Evolutionary conservation across 768 basidiomycete genomes (phyloP).

Genomic region (Hebeloma cylindrosporum): DNA sequence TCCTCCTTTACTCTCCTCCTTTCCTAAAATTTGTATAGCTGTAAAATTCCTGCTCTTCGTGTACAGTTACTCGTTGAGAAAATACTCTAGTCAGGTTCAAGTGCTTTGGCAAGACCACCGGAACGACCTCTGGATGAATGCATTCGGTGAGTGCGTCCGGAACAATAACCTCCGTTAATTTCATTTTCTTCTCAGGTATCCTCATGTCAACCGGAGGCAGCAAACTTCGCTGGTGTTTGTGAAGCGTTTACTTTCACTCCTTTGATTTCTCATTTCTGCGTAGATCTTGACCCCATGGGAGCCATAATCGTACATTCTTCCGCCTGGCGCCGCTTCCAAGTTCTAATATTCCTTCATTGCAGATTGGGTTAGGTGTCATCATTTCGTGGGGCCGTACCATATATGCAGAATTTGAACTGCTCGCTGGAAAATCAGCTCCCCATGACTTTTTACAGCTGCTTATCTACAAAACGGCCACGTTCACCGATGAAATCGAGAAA

Average conservation of each 20-base stretch:
- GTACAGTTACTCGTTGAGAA: slow-evolving; percentile 79
- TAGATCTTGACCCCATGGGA: slow-evolving; percentile 77
- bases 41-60: slow-evolving; percentile 86
- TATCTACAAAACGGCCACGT: slow-evolving; percentile 91
- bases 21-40: slow-evolving; percentile 37
- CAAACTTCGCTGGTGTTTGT: slow-evolving; percentile 80
- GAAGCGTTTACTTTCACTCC: slow-evolving; percentile 5
- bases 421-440: slow-evolving; percentile 92
- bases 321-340: not conserved
- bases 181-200: slow-evolving; percentile 48
- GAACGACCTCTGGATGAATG: slow-evolving; percentile 87
- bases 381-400: slow-evolving; percentile 75
- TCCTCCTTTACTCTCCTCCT: not conserved
- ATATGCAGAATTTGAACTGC: slow-evolving; percentile 76
- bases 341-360: slow-evolving; percentile 6
- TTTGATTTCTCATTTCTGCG: slow-evolving; percentile 5
- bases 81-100: slow-evolving; percentile 85
- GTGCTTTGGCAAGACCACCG: slow-evolving; percentile 98
- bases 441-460: slow-evolving; percentile 88
- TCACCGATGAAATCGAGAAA: slow-evolving; percentile 80
- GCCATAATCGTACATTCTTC: slow-evolving; percentile 63
- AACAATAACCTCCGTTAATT: not conserved
- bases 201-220: slow-evolving; percentile 84
- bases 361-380: slow-evolving; percentile 84
- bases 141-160: slow-evolving; percentile 53